Evolutionary conservation across 192 early-diverging fungal species (phyloP).

Genomic region (Dimargaris verticillata): DNA sequence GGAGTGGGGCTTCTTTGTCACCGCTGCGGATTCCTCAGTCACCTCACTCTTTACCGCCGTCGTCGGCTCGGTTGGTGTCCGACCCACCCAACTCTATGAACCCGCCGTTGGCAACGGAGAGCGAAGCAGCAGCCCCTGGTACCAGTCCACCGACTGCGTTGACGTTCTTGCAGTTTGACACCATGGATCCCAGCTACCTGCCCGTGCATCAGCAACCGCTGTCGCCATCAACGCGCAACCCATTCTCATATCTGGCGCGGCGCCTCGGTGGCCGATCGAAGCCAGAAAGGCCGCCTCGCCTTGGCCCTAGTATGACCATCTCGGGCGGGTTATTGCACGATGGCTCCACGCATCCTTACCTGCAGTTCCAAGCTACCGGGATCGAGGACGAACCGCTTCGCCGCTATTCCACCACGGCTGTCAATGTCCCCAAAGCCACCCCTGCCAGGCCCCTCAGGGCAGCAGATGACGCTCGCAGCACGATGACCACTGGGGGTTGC

Average conservation of each 20-base stretch:
- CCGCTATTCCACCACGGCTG: conserved; percentile 11
- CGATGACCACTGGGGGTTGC: neutral
- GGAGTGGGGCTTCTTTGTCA: too few species aligned
- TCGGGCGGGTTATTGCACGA: conserved; percentile 6
- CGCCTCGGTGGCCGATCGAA: neutral
- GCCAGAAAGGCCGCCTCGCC: neutral
- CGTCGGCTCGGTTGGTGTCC: too few species aligned
- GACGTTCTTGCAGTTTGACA: conserved; percentile 10
- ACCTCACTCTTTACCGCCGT: too few species aligned
- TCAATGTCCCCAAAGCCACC: neutral
- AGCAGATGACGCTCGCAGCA: neutral
- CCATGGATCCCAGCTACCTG: conserved; percentile 8
- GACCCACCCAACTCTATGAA: too few species aligned
- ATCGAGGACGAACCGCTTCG: conserved; percentile 2
- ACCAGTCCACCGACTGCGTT: neutral
- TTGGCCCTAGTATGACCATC: neutral
- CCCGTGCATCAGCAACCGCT: neutral
- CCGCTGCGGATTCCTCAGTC: too few species aligned
- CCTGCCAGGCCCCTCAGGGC: neutral
- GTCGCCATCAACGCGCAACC: conserved; percentile 6
- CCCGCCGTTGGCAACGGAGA: too few species aligned
- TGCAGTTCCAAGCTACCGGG: neutral
- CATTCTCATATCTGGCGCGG: conserved; percentile 5
- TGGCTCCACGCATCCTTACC: neutral
- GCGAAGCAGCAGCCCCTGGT: too few species aligned